phyloP scores from a whole-genome alignment of 2,329 filamentous ascomycete species.

The Trichoderma lentiforme region DNA sequence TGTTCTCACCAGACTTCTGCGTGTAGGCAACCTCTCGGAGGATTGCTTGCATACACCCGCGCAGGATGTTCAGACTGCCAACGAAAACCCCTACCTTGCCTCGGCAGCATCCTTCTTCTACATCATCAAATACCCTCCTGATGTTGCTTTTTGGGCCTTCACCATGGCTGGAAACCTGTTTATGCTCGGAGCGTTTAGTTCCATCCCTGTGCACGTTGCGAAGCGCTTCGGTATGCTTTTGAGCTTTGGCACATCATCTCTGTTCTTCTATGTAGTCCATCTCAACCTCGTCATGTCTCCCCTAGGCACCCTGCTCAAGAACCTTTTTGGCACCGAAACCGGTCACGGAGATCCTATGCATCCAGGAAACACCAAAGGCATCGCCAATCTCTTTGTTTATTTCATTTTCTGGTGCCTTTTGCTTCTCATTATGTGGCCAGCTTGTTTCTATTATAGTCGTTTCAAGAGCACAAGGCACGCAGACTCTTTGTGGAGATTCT shows the following conservation, averaged over 20 bases:
- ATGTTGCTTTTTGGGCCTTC: constrained; percentile 44
- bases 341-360: constrained; percentile 27
- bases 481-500: constrained; percentile 47
- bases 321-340: constrained; percentile 35
- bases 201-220: constrained; percentile 31
- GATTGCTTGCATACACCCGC: constrained; percentile 41
- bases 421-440: constrained; percentile 40
- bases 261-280: constrained; percentile 46
- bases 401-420: constrained; percentile 35
- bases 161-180: constrained; percentile 39
- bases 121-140: constrained; percentile 46
- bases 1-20: constrained; percentile 39
- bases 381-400: constrained; percentile 39
- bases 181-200: constrained; percentile 37
- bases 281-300: constrained; percentile 30
- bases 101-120: constrained; percentile 45
- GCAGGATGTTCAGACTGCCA: constrained; percentile 28
- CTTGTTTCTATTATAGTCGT: constrained; percentile 40
- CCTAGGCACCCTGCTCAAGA: constrained; percentile 26
- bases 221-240: constrained; percentile 36
- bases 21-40: constrained; percentile 44
- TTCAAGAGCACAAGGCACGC: constrained; percentile 42
- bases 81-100: constrained; percentile 40
- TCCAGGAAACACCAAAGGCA: constrained; percentile 28
- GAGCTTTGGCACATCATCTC: constrained; percentile 43